Evolutionary conservation across 2,329 filamentous ascomycete species (phyloP), one percentile per base, ranked within the genome.

Genomic region (Fusarium azukiicola): DNA sequence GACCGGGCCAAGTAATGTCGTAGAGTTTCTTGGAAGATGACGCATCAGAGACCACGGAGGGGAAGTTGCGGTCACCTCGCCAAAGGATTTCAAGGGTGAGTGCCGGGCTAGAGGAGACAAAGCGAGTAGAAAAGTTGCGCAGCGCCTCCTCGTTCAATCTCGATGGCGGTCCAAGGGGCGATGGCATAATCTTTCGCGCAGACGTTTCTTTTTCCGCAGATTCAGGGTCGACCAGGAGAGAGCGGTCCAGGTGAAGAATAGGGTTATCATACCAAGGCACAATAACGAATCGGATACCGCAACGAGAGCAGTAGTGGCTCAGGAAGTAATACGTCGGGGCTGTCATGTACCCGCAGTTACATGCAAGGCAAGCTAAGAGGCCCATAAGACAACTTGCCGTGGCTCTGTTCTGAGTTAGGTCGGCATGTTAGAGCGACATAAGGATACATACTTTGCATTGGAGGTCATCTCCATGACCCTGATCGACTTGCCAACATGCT

Each of bases 261-360:
- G 72, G 72, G 3, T 72, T 23, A 6, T 74, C 58, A 19, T 74
- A 72, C 72, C 72, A 74, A 2, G 72, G 72, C 10, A 74, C 72
- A 16, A 74, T 68, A 1, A 67, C 52, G 10, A 74, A 74, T 1
- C 72, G 61, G 13, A 74, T 71, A 12, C 69, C 68, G 6, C 72
- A 74, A 8, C 50, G 47, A 17, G 72, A 74, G 38, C 72, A 74
- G 61, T 74, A 68, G 17, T 74, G 72, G 13, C 54, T 61, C 4
- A 74, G 52, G 23, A 67, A 74, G 63, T 74, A 68, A 36, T 74
- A 74, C 2, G 72, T 74, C 11, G 72, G 72, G 3, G 72, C 68
- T 3, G 72, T 68, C 63, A 74, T 67, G 67, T 49, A 52, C 11
- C 50, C 50, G 63, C 72, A 74, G 61, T 74, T 74, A 19, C 72